Percentiles rank a stretch among this genome's conserved stretches.
phyloP scores from a whole-genome alignment of 1,284 basidiomycete genomes.

The Macrocystidia cucumis region DNA sequence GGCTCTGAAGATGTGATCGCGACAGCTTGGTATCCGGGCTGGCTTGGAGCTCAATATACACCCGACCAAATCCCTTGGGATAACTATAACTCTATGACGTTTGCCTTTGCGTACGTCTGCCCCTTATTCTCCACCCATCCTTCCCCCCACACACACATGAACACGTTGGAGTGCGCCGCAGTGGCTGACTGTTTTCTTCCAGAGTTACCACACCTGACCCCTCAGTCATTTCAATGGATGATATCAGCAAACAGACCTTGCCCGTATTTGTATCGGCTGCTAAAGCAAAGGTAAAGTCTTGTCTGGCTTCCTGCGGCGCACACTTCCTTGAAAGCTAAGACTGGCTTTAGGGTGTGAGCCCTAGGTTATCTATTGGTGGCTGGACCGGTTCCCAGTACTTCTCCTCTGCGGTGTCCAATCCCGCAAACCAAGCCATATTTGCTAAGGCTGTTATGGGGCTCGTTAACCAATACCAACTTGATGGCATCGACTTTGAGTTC shows the following conservation, averaged over 20 bases:
- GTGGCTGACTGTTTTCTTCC: constrained; percentile 7
- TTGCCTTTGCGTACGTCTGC: constrained; percentile 52
- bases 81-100: constrained; percentile 48
- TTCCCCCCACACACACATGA: no score
- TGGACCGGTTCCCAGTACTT: constrained; percentile 74
- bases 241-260: constrained; percentile 29
- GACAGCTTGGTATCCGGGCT: constrained; percentile 52
- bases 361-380: constrained; percentile 73
- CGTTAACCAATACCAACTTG: constrained; percentile 54
- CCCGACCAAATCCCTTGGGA: constrained; percentile 42
- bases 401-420: constrained; percentile 57
- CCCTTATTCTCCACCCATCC: no score
- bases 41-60: constrained; percentile 34
- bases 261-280: constrained; percentile 43
- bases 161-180: constrained; percentile 1
- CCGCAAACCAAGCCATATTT: constrained; percentile 56
- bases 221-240: constrained; percentile 28
- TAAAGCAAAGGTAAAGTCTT: constrained; percentile 34
- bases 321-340: constrained; percentile 1
- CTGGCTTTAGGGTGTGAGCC: constrained; percentile 46
- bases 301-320: neutral
- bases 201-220: constrained; percentile 36
- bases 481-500: constrained; percentile 78
- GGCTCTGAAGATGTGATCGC: constrained; percentile 27
- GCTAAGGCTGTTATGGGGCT: constrained; percentile 57